A percentile compares a stretch with the other conserved stretches of the same genome.
Conservation (phyloP, 441 rosid species). For the Syzygium malaccense region DNA sequence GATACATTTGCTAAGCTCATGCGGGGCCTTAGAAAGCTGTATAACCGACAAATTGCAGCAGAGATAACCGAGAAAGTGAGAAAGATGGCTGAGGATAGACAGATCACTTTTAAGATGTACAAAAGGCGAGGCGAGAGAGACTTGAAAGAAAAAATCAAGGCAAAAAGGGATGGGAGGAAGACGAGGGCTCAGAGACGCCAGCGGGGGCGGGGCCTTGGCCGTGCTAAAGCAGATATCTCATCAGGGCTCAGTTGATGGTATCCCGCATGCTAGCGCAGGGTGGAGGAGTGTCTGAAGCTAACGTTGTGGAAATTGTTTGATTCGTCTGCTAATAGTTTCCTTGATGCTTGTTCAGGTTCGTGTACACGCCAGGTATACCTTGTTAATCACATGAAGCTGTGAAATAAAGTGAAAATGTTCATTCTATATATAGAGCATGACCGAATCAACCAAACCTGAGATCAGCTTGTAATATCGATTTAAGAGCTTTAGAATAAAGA, state of each 20-base stretch:
- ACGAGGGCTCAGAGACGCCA: constrained; percentile 38
- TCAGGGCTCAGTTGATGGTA: neutral
- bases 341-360: neutral
- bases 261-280: neutral
- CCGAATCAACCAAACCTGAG: neutral
- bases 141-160: constrained; percentile 54
- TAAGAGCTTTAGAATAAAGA: neutral
- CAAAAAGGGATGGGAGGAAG: constrained; percentile 43
- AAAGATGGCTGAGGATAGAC: constrained; percentile 75
- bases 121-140: constrained; percentile 77
- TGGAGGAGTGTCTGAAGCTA: neutral
- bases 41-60: constrained; percentile 61
- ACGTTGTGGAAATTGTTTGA: neutral
- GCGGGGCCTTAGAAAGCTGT: constrained; percentile 63
- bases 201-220: constrained; percentile 32
- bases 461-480: neutral
- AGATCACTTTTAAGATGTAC: constrained; percentile 72
- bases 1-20: constrained; percentile 81
- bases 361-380: neutral
- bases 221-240: constrained; percentile 13
- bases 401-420: neutral
- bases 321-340: neutral
- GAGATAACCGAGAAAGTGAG: constrained; percentile 86
- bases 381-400: neutral
- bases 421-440: neutral